Conservation (phyloP, 257 asterid species). For the Capsicum baccatum region DNA sequence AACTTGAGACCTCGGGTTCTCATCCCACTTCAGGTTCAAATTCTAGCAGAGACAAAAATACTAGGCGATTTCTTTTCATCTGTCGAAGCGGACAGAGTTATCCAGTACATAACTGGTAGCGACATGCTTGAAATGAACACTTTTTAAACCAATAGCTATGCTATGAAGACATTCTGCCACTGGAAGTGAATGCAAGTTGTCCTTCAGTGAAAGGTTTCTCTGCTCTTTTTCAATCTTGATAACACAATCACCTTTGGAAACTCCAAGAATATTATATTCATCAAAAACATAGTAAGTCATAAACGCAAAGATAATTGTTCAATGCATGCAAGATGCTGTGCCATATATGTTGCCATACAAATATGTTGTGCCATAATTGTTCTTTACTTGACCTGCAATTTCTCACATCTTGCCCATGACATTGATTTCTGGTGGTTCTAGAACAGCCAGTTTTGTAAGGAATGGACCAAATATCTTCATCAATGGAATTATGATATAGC, state of each 20-base stretch:
- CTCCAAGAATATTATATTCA: neutral
- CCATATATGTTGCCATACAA: neutral
- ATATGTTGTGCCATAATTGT: conserved; percentile 26
- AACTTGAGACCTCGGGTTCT: too few relatives aligned
- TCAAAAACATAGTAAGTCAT: neutral
- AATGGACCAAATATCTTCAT: conserved; percentile 14
- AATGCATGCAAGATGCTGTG: conserved; percentile 63
- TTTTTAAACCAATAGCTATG: neutral
- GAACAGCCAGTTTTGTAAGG: conserved; percentile 39
- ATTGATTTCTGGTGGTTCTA: conserved; percentile 45
- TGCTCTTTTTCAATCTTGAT: conserved; percentile 51
- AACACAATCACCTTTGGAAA: neutral
- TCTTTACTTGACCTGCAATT: conserved; percentile 57
- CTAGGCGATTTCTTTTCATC: too few relatives aligned
- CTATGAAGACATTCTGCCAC: neutral
- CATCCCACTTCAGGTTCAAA: too few relatives aligned
- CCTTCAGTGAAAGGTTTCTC: conserved; percentile 44
- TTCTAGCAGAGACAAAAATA: too few relatives aligned
- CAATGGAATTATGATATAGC: neutral
- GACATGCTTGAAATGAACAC: neutral
- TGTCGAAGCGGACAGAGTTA: too few relatives aligned
- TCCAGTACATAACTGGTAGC: too few relatives aligned
- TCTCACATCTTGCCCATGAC: conserved; percentile 38
- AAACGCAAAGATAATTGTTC: conserved; percentile 69
- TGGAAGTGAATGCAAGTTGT: conserved; percentile 27